phyloP scores from a whole-genome alignment of 331 rosid species.

The Spiraea crenata region DNA sequence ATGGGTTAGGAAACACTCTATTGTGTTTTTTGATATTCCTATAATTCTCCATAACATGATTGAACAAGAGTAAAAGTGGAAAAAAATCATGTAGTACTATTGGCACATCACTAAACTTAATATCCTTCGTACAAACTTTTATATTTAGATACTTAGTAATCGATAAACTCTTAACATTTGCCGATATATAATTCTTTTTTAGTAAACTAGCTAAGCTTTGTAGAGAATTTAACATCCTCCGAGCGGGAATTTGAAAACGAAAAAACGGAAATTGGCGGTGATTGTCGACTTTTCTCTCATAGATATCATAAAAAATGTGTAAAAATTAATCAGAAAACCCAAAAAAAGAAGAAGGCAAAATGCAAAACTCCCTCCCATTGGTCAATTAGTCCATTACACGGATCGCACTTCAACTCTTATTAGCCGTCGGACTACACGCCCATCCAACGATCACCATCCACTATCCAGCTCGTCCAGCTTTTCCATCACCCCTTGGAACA shows the following conservation, averaged over 20 bases:
- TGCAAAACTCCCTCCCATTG: constrained; percentile 25
- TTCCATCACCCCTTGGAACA: background rate
- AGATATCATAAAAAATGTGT: background rate
- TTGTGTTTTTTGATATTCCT: too few relatives aligned
- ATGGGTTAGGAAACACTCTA: too few relatives aligned
- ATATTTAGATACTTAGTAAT: too few relatives aligned
- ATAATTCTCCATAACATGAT: too few relatives aligned
- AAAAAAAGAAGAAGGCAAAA: background rate
- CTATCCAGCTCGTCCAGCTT: background rate
- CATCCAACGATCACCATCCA: constrained; percentile 28
- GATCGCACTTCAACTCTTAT: constrained; percentile 1
- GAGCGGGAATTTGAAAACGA: constrained; percentile 21
- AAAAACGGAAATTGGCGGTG: background rate
- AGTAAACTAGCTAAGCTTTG: too few relatives aligned
- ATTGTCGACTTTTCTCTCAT: background rate
- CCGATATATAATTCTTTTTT: too few relatives aligned
- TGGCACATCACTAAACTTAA: too few relatives aligned
- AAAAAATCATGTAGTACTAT: too few relatives aligned
- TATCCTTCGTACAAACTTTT: too few relatives aligned
- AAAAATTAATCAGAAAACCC: background rate
- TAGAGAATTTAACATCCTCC: too few relatives aligned
- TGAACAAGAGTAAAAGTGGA: too few relatives aligned
- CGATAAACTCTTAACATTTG: too few relatives aligned
- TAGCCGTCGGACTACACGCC: constrained; percentile 19
- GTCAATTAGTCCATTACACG: constrained; percentile 15